Evolutionary conservation across 768 basidiomycete species (phyloP).

Genomic region (Guyanaporus albipodus): DNA sequence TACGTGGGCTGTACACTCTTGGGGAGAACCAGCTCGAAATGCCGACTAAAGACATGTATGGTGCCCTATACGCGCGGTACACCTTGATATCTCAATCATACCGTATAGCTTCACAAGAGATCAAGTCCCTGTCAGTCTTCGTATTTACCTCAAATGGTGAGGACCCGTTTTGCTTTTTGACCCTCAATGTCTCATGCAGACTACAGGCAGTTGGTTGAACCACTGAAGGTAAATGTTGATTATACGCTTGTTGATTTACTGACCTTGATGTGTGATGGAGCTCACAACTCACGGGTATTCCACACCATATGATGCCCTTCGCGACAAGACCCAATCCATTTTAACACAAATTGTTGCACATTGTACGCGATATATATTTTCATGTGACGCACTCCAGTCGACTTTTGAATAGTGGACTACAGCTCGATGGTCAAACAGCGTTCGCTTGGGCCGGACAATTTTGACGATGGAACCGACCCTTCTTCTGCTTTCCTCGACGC

Average conservation of each 20-base stretch:
- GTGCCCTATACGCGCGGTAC: conserved; percentile 19
- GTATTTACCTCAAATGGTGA: conserved; percentile 78
- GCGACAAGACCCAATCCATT: conserved; percentile 84
- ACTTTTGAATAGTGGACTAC: conserved; percentile 41
- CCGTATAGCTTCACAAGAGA: conserved; percentile 69
- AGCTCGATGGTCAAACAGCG: conserved; percentile 74
- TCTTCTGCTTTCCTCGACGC: conserved; percentile 81
- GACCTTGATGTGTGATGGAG: conserved; percentile 43
- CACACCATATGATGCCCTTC: conserved; percentile 74
- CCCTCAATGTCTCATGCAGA: background rate
- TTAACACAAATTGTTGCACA: conserved; percentile 84
- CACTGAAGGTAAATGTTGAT: conserved; percentile 37
- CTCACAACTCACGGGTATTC: conserved; percentile 81
- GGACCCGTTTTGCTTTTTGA: conserved; percentile 9
- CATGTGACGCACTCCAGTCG: background rate
- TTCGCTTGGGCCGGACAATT: conserved; percentile 68
- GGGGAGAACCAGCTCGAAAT: conserved; percentile 84
- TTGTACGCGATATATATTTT: conserved; percentile 37
- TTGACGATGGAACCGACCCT: conserved; percentile 65
- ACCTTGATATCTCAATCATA: background rate
- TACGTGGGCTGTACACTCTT: conserved; percentile 74
- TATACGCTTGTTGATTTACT: conserved; percentile 23
- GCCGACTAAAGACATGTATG: conserved; percentile 84
- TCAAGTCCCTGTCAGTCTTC: conserved; percentile 81
- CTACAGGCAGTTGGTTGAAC: conserved; percentile 46